Evolutionary conservation across 345 rosid species (phyloP).

Genomic region (Ceriops zippeliana): DNA sequence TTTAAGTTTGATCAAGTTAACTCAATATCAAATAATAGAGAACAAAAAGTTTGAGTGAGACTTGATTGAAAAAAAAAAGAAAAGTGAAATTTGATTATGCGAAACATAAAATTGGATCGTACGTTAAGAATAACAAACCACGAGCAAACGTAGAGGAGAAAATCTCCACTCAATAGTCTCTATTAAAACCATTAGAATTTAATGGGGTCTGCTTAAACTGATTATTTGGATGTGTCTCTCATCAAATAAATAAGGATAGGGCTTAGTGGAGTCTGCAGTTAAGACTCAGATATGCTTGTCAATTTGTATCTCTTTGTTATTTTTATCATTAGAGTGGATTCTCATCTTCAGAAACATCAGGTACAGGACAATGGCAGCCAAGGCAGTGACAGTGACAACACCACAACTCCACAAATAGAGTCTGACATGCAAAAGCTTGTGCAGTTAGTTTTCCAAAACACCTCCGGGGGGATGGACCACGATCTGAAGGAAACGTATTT

Average conservation of each 20-base stretch:
- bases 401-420: slow-evolving; percentile 38
- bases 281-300: too few species aligned
- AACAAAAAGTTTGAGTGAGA: too few species aligned
- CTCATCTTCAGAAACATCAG: slow-evolving; percentile 19
- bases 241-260: background rate
- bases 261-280: background rate
- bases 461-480: slow-evolving; percentile 18
- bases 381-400: slow-evolving; percentile 15
- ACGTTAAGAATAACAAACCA: too few species aligned
- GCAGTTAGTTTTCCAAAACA: slow-evolving; percentile 39
- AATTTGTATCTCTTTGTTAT: too few species aligned
- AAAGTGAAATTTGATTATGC: too few species aligned
- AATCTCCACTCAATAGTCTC: slow-evolving; percentile 14
- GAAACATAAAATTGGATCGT: too few species aligned
- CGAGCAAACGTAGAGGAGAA: background rate
- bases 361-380: slow-evolving; percentile 17
- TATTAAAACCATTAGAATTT: slow-evolving; percentile 5
- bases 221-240: too few species aligned
- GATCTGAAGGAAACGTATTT: slow-evolving; percentile 54
- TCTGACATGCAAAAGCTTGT: slow-evolving; percentile 62
- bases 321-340: background rate
- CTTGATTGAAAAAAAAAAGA: too few species aligned
- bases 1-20: too few species aligned
- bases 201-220: too few species aligned
- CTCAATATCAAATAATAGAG: too few species aligned